Evolutionary conservation across 805 yeast species (phyloP).

Genomic region (Kockiozyma suomiensis): DNA sequence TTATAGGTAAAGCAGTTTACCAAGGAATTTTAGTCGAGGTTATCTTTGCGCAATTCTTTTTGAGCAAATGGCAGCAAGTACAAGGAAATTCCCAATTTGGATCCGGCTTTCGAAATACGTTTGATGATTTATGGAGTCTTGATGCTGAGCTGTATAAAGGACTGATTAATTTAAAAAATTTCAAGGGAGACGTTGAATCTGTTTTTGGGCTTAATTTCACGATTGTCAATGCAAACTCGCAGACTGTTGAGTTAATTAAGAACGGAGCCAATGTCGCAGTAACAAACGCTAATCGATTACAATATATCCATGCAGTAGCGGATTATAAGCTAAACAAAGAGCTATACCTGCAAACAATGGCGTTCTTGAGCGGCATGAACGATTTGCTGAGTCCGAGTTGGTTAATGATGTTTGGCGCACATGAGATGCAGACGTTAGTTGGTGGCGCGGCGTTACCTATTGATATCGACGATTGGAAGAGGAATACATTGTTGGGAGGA

Average conservation of each 20-base stretch:
- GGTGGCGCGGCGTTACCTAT: conserved; percentile 76
- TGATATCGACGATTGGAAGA: conserved; percentile 67
- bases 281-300: conserved; percentile 59
- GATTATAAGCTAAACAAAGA: conserved; percentile 73
- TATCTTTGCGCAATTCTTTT: conserved; percentile 81
- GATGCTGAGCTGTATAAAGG: conserved; percentile 69
- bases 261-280: conserved; percentile 64
- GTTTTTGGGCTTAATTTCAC: conserved; percentile 69
- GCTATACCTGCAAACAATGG: conserved; percentile 58
- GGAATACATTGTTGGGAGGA: conserved; percentile 68
- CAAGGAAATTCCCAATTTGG: conserved; percentile 23
- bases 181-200: conserved; percentile 57
- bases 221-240: conserved; percentile 39
- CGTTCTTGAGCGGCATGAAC: conserved; percentile 70
- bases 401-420: conserved; percentile 82
- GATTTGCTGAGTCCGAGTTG: conserved; percentile 70
- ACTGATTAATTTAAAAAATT: conserved; percentile 60
- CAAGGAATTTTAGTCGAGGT: conserved; percentile 80
- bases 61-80: conserved; percentile 59
- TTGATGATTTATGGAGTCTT: conserved; percentile 74
- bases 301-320: conserved; percentile 76
- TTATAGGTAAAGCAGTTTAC: conserved; percentile 86
- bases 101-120: conserved; percentile 49
- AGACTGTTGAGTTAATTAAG: conserved; percentile 60
- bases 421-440: conserved; percentile 79